Percentiles rank a stretch among this genome's conserved stretches.
Evolutionary conservation across 129 eudicot genomes (phyloP).

Genomic region (Flaveria robusta): DNA sequence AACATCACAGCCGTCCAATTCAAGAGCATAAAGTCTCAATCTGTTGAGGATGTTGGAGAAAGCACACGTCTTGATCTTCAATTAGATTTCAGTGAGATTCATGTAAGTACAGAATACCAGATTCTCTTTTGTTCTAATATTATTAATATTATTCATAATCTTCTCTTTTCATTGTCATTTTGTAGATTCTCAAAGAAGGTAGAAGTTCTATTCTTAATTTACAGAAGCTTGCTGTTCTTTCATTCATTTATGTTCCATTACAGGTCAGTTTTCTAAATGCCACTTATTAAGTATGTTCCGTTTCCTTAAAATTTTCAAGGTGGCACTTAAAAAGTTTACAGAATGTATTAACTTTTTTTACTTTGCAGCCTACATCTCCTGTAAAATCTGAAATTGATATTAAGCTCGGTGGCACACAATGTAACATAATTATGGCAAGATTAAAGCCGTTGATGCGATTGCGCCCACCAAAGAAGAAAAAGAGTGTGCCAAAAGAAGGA

Average conservation of each 20-base stretch:
- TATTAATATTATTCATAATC: not conserved
- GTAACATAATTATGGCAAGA: slow-evolving; percentile 61
- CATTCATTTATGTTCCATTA: slow-evolving; percentile 71
- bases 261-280: slow-evolving; percentile 52
- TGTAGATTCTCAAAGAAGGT: slow-evolving; percentile 73
- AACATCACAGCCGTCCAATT: slow-evolving; percentile 75
- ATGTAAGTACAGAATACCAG: slow-evolving; percentile 49
- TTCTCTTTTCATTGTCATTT: slow-evolving; percentile 27
- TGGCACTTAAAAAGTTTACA: no score
- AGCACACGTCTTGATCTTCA: slow-evolving; percentile 79
- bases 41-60: slow-evolving; percentile 78
- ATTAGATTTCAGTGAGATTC: slow-evolving; percentile 87
- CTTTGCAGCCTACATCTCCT: slow-evolving; percentile 71
- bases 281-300: not conserved
- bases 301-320: not conserved
- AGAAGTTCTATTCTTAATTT: slow-evolving; percentile 68
- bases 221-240: slow-evolving; percentile 65
- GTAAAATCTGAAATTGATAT: slow-evolving; percentile 76
- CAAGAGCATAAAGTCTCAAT: slow-evolving; percentile 63
- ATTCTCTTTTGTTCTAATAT: not conserved
- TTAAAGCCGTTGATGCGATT: slow-evolving; percentile 64
- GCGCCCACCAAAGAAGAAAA: slow-evolving; percentile 52
- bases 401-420: slow-evolving; percentile 85
- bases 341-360: slow-evolving; percentile 9
- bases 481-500: slow-evolving; percentile 43